Percentiles rank a stretch among this genome's conserved stretches.
These are phyloP conservation scores for Trichophyton mentagrophytes DNA, from an alignment of 2,329 filamentous ascomycete genomes.

Conservation along the genomic window DNA sequence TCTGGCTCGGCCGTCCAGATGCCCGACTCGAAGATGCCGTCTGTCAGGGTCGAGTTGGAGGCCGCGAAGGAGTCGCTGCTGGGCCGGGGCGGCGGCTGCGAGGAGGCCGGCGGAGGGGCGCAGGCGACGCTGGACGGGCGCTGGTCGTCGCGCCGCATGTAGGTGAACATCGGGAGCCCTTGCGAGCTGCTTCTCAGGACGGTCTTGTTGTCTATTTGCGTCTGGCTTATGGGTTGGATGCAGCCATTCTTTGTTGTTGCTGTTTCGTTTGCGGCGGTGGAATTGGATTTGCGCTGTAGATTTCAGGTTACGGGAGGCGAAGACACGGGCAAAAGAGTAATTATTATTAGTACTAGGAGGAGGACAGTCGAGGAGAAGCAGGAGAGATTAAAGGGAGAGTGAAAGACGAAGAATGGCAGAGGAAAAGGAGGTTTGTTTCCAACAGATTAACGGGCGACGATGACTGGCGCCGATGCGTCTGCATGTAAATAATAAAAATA, in stretches of 20 bases:
- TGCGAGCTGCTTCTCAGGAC: constrained; percentile 6
- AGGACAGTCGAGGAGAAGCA: background rate
- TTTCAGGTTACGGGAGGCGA: background rate
- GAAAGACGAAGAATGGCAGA: background rate
- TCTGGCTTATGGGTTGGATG: background rate
- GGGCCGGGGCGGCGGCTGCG: background rate
- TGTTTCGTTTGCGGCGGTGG: background rate
- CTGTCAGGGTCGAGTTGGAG: constrained; percentile 19
- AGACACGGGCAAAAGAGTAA: background rate
- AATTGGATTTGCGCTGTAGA: background rate
- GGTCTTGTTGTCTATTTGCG: background rate
- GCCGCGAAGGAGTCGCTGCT: constrained; percentile 19
- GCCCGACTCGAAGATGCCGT: constrained; percentile 19
- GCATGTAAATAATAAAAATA: no score
- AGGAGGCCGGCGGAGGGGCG: constrained; percentile 4
- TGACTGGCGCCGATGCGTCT: no score
- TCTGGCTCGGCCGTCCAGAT: constrained; percentile 11
- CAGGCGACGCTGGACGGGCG: constrained; percentile 10
- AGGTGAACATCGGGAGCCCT: constrained; percentile 11
- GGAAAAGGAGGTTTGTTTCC: background rate
- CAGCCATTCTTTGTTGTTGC: background rate
- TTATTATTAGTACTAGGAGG: background rate
- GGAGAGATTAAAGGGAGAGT: background rate
- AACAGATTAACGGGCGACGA: background rate
- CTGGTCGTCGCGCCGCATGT: constrained; percentile 15